Conservation (phyloP, 345 rosid species). For the Eucalyptus microcorys region DNA sequence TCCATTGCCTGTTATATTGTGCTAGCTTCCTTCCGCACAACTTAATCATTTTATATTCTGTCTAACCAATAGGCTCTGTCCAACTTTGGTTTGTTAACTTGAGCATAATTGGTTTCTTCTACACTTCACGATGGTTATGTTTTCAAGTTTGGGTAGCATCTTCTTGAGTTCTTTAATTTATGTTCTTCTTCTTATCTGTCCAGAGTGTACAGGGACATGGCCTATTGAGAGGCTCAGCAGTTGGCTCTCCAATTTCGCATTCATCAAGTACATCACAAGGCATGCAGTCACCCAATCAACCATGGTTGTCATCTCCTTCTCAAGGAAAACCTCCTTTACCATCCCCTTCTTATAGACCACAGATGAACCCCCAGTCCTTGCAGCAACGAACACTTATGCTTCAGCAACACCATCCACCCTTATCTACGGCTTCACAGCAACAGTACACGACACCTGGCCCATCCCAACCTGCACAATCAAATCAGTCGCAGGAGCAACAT, state of each 20-base stretch:
- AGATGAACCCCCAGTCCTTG: constrained; percentile 42
- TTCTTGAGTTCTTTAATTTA: background rate
- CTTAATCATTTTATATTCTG: background rate
- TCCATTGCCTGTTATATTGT: background rate
- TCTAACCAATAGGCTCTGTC: background rate
- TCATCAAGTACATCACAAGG: constrained; percentile 47
- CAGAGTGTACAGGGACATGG: constrained; percentile 77
- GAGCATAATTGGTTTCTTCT: background rate
- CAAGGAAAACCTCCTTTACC: constrained; percentile 88
- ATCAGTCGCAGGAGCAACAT: constrained; percentile 41
- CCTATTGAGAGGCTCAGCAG: constrained; percentile 43
- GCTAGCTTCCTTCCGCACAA: background rate
- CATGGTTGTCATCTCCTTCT: constrained; percentile 68
- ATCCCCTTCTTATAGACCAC: constrained; percentile 64
- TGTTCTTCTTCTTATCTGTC: background rate
- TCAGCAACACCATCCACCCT: constrained; percentile 40
- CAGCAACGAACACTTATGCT: constrained; percentile 69
- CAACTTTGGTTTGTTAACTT: background rate
- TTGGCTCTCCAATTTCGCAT: constrained; percentile 37
- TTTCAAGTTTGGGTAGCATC: background rate
- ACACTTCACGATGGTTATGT: background rate
- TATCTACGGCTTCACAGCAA: constrained; percentile 25
- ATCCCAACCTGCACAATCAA: constrained; percentile 33
- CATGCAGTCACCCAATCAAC: constrained; percentile 51
- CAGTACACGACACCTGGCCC: constrained; percentile 41